These are phyloP conservation scores for Aureobasidium subglaciale DNA, from an alignment of 2,329 filamentous ascomycete genomes.

Conservation along the genomic window DNA sequence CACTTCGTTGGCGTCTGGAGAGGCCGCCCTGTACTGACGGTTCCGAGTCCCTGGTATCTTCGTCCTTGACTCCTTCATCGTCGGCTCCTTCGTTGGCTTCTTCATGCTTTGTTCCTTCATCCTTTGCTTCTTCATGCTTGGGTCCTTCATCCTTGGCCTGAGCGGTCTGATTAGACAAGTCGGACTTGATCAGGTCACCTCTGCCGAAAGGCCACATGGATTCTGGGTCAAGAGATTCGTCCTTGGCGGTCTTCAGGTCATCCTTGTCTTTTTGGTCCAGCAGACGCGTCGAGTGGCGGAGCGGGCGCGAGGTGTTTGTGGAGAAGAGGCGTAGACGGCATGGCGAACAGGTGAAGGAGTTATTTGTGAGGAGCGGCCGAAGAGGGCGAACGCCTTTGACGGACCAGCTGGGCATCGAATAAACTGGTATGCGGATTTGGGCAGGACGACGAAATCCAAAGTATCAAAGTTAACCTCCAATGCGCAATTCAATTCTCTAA, in stretches of 20 bases:
- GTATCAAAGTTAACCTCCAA: not conserved
- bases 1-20: too few relatives aligned
- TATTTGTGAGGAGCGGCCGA: not conserved
- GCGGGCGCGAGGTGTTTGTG: not conserved
- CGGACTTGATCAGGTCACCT: not conserved
- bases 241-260: not conserved
- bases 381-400: not conserved
- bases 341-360: not conserved
- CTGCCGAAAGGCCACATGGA: not conserved
- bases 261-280: not conserved
- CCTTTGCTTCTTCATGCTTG: too few relatives aligned
- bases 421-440: not conserved
- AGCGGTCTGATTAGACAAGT: too few relatives aligned
- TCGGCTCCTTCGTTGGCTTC: too few relatives aligned
- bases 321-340: not conserved
- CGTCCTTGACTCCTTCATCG: too few relatives aligned
- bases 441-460: not conserved
- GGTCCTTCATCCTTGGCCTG: too few relatives aligned
- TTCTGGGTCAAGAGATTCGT: not conserved
- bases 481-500: not conserved
- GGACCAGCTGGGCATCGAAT: conserved; percentile 7
- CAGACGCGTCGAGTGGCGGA: conserved; percentile 9
- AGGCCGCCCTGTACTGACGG: too few relatives aligned
- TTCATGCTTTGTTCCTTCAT: too few relatives aligned
- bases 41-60: too few relatives aligned